Percentiles rank a stretch among this genome's conserved stretches.
Evolutionary conservation across 345 rosid genomes (phyloP).

Genomic region (Theobroma cacao): DNA sequence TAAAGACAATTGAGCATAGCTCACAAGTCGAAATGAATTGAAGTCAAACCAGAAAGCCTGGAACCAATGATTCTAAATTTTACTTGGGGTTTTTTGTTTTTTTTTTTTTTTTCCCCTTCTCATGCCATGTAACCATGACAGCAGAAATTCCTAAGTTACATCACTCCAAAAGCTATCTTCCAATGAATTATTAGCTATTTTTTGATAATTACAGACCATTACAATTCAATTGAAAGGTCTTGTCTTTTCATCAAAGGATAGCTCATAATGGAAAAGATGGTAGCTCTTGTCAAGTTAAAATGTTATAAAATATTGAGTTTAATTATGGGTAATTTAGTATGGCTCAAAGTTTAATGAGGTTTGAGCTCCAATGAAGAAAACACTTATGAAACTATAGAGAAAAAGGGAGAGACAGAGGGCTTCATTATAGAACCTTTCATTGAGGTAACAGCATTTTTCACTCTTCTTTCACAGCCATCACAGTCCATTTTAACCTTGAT

Average conservation of each 20-base stretch:
- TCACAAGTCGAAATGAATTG: background rate
- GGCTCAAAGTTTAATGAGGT: no score
- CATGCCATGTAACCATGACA: background rate
- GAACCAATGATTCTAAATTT: background rate
- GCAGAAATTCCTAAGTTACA: background rate
- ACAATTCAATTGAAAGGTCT: no score
- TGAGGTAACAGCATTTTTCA: conserved; percentile 60
- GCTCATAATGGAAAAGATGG: no score
- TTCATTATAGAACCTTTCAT: conserved; percentile 58
- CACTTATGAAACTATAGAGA: background rate
- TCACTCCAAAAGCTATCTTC: background rate
- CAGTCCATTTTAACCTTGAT: conserved; percentile 98
- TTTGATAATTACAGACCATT: background rate
- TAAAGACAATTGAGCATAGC: background rate
- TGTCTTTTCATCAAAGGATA: no score
- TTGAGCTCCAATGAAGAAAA: background rate
- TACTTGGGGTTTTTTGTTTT: background rate
- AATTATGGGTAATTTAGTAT: background rate
- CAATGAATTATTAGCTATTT: background rate
- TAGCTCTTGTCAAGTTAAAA: no score
- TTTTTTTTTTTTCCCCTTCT: background rate
- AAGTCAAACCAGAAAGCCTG: background rate
- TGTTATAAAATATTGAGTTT: background rate
- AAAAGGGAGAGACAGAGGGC: background rate
- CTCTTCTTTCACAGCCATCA: conserved; percentile 95